Percentiles rank a stretch among this genome's conserved stretches.
Conservation (phyloP, 2,329 filamentous ascomycete genomes). For the Trichocomaceae sp. region DNA sequence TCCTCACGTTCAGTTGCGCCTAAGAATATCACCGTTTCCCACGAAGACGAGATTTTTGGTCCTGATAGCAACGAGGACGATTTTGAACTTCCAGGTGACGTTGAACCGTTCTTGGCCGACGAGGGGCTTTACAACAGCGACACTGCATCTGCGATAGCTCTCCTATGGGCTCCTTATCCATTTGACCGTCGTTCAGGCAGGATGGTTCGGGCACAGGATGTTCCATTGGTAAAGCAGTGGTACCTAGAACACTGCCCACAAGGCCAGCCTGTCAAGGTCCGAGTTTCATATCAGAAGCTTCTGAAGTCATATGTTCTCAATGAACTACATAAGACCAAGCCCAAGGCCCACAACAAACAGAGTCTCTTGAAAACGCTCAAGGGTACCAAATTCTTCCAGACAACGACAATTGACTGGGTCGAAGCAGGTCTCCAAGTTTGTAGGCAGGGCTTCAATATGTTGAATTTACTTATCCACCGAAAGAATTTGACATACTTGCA, state of each 20-base stretch:
- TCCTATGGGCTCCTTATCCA: conserved; percentile 98
- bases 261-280: conserved; percentile 89
- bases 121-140: conserved; percentile 85
- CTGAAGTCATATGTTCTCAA: conserved; percentile 95
- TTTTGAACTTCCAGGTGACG: conserved; percentile 71
- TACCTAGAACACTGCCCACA: conserved; percentile 92
- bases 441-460: conserved; percentile 97
- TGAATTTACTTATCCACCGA: conserved; percentile 92
- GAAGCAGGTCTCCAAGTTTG: conserved; percentile 98
- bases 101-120: conserved; percentile 83
- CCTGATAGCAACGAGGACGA: conserved; percentile 72
- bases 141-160: conserved; percentile 79
- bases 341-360: conserved; percentile 93
- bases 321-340: conserved; percentile 89
- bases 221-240: conserved; percentile 95
- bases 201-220: conserved; percentile 96
- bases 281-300: conserved; percentile 96
- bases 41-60: conserved; percentile 92
- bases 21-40: conserved; percentile 84
- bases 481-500: conserved; percentile 98
- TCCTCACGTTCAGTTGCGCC: conserved; percentile 89
- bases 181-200: conserved; percentile 89
- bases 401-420: conserved; percentile 98
- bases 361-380: conserved; percentile 84
- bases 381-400: conserved; percentile 98